Evolutionary conservation across 441 rosid genomes (phyloP).

Genomic region (Bruguiera hainesii): DNA sequence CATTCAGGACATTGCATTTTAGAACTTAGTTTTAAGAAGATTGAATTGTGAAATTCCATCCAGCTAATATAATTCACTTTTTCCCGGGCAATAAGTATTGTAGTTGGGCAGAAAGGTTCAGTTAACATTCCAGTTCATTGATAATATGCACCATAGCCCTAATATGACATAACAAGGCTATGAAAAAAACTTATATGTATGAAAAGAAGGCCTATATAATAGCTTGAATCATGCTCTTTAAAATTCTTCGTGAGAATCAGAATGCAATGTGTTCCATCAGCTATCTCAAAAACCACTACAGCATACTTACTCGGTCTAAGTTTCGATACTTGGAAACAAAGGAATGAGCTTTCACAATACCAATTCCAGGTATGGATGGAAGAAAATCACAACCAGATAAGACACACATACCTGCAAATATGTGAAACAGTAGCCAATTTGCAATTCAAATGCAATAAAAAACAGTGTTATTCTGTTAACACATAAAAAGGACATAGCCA

Average conservation of each 20-base stretch:
- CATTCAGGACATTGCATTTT: too few relatives aligned
- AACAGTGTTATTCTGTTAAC: neutral
- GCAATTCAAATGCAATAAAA: constrained; percentile 14
- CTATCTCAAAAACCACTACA: constrained; percentile 5
- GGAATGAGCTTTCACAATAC: constrained; percentile 68
- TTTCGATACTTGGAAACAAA: constrained; percentile 68
- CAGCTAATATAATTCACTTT: too few relatives aligned
- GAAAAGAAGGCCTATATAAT: neutral
- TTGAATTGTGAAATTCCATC: too few relatives aligned
- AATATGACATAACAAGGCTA: too few relatives aligned
- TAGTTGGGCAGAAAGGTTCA: too few relatives aligned
- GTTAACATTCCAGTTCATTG: too few relatives aligned
- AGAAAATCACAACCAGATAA: constrained; percentile 94
- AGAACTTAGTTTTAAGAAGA: too few relatives aligned
- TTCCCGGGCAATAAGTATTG: too few relatives aligned
- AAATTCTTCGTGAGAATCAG: constrained; percentile 1
- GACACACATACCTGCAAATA: constrained; percentile 75
- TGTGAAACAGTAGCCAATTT: constrained; percentile 16
- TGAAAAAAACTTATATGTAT: too few relatives aligned
- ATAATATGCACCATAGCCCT: too few relatives aligned
- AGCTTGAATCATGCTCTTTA: neutral
- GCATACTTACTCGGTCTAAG: constrained; percentile 66
- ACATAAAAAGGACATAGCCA: too few relatives aligned
- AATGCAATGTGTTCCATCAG: neutral
- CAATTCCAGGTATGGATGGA: constrained; percentile 83